Conservation (phyloP, 345 rosid genomes). For the Viola odorata region DNA sequence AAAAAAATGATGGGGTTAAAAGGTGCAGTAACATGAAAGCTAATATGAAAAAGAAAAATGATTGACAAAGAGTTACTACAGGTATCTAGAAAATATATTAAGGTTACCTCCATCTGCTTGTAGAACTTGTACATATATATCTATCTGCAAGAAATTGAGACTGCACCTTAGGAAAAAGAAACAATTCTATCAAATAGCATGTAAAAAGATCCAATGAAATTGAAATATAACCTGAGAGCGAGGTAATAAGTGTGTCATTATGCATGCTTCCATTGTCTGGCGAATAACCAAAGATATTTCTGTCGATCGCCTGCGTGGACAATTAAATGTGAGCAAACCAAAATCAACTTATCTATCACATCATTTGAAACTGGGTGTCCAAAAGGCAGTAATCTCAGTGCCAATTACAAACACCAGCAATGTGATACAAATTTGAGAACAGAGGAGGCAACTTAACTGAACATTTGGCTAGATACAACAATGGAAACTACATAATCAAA, state of each 20-base stretch:
- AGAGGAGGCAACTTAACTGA: no score
- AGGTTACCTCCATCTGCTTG: constrained; percentile 96
- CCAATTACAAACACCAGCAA: not conserved
- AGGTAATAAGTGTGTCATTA: constrained; percentile 75
- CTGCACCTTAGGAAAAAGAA: constrained; percentile 3
- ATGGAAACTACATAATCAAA: no score
- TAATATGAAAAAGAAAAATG: not conserved
- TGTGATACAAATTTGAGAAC: not conserved
- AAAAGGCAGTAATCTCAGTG: not conserved
- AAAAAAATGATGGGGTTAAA: not conserved
- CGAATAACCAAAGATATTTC: constrained; percentile 90
- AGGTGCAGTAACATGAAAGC: not conserved
- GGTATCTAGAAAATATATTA: constrained; percentile 6
- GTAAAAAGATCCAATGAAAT: not conserved
- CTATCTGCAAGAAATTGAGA: constrained; percentile 51
- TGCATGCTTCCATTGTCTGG: constrained; percentile 94
- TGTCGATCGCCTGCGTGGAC: constrained; percentile 62
- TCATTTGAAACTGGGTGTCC: no score
- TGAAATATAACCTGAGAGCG: constrained; percentile 71
- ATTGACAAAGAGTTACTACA: not conserved
- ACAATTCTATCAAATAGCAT: not conserved
- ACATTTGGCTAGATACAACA: no score
- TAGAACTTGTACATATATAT: constrained; percentile 89
- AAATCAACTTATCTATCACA: not conserved
- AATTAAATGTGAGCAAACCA: not conserved